A percentile compares a stretch with the other conserved stretches of the same genome.
These are phyloP conservation scores for Dorcoceras hygrometricum DNA, from an alignment of 257 asterid species.

Conservation along the genomic window DNA sequence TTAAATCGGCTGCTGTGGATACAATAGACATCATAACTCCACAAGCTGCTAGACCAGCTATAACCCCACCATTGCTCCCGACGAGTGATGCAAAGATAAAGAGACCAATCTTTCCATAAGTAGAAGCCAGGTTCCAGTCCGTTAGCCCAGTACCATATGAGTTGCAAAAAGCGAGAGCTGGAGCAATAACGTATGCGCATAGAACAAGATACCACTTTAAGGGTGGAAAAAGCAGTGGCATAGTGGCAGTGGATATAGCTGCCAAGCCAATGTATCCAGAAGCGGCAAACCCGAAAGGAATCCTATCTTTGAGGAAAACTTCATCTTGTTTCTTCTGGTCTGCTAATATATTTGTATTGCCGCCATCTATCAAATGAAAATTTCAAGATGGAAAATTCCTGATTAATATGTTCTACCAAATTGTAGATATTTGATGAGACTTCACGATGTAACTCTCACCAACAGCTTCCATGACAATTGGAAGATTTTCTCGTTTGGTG, in stretches of 20 bases:
- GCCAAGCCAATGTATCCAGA: conserved; percentile 86
- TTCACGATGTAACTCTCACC: conserved; percentile 41
- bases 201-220: conserved; percentile 92
- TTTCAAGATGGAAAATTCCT: background rate
- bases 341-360: conserved; percentile 41
- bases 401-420: background rate
- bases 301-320: conserved; percentile 72
- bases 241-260: conserved; percentile 70
- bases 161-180: conserved; percentile 97
- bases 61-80: conserved; percentile 77
- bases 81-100: conserved; percentile 83
- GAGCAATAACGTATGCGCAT: conserved; percentile 82
- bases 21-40: conserved; percentile 98
- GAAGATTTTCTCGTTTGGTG: conserved; percentile 49
- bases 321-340: conserved; percentile 66
- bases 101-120: conserved; percentile 91
- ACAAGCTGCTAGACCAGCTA: conserved; percentile 90
- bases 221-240: conserved; percentile 86
- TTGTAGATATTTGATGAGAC: conserved; percentile 6
- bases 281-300: conserved; percentile 84
- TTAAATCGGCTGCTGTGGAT: conserved; percentile 90
- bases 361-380: conserved; percentile 40
- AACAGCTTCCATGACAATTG: conserved; percentile 41
- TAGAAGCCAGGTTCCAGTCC: conserved; percentile 89
- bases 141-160: conserved; percentile 93